Percentiles rank a stretch among this genome's conserved stretches.
These are phyloP conservation scores for Russula olivacea DNA, from an alignment of 768 basidiomycete species.

Conservation along the genomic window DNA sequence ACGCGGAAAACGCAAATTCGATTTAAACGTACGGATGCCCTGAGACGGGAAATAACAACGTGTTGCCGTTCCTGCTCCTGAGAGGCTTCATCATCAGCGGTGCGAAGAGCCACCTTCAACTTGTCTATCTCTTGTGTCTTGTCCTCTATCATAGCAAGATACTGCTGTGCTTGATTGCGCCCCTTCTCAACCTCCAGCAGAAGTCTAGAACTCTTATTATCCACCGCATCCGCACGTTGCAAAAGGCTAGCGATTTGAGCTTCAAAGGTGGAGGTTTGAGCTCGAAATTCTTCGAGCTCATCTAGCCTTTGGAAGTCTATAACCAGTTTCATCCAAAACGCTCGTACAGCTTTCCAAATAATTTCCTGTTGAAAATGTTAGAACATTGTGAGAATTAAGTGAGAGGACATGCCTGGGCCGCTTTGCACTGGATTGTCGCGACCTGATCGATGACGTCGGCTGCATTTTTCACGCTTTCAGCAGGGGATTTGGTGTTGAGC, in stretches of 20 bases:
- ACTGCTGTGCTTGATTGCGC: background rate
- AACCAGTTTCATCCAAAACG: slow-evolving; percentile 13
- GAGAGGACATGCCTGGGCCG: slow-evolving; percentile 9
- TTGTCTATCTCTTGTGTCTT: background rate
- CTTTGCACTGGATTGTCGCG: slow-evolving; percentile 11
- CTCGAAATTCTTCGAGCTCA: background rate
- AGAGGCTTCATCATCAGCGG: background rate
- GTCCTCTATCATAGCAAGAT: background rate
- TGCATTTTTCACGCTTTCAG: slow-evolving; percentile 7
- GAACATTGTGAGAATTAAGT: background rate
- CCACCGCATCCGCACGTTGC: background rate
- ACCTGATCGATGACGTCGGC: slow-evolving; percentile 13
- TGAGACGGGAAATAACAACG: slow-evolving; percentile 7
- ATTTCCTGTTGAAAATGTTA: slow-evolving; percentile 7
- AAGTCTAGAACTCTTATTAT: background rate
- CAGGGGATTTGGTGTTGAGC: background rate
- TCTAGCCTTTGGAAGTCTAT: background rate
- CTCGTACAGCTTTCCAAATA: slow-evolving; percentile 17
- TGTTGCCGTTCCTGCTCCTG: background rate
- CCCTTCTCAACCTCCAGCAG: background rate
- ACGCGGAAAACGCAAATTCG: background rate
- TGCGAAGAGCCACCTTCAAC: background rate
- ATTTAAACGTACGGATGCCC: slow-evolving; percentile 11
- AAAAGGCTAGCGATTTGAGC: background rate
- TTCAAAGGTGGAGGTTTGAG: background rate